phyloP scores from a whole-genome alignment of 352 stramenopile genomes.

The Pythium biforme region DNA sequence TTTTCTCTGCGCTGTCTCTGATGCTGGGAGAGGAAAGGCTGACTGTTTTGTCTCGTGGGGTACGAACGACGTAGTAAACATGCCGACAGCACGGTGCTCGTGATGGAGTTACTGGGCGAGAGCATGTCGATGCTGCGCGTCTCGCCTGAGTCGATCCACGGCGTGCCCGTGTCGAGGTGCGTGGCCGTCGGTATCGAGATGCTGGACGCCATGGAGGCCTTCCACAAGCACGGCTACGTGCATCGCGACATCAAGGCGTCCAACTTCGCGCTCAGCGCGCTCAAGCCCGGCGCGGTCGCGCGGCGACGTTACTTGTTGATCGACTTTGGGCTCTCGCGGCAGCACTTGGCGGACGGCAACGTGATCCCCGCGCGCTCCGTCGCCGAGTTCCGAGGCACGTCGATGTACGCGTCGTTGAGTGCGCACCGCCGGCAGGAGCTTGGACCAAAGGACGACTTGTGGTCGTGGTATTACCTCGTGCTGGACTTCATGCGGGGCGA shows the following conservation, averaged over 20 bases:
- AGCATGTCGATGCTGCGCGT: constrained; percentile 89
- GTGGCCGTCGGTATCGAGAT: constrained; percentile 80
- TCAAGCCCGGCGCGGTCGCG: constrained; percentile 29
- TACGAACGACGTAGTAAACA: constrained; percentile 60
- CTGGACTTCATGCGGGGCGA: constrained; percentile 88
- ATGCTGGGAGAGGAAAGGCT: too few relatives aligned
- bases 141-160: constrained; percentile 75
- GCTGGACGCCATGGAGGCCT: constrained; percentile 86
- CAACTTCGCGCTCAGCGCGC: constrained; percentile 77
- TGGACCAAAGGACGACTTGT: constrained; percentile 83
- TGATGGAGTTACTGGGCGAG: constrained; percentile 87
- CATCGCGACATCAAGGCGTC: constrained; percentile 90
- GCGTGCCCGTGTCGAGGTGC: constrained; percentile 68
- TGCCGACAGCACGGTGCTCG: constrained; percentile 81
- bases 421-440: constrained; percentile 79
- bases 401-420: constrained; percentile 87
- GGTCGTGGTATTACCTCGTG: constrained; percentile 89
- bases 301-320: constrained; percentile 72
- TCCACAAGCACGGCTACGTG: constrained; percentile 84
- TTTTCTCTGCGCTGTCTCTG: neutral
- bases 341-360: constrained; percentile 65
- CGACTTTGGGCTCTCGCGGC: constrained; percentile 82
- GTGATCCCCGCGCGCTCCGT: constrained; percentile 55
- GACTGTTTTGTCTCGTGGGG: neutral
- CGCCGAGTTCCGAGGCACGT: constrained; percentile 87